These are phyloP conservation scores for Candida lessepsii DNA, from an alignment of 805 yeast species.

Conservation along the genomic window DNA sequence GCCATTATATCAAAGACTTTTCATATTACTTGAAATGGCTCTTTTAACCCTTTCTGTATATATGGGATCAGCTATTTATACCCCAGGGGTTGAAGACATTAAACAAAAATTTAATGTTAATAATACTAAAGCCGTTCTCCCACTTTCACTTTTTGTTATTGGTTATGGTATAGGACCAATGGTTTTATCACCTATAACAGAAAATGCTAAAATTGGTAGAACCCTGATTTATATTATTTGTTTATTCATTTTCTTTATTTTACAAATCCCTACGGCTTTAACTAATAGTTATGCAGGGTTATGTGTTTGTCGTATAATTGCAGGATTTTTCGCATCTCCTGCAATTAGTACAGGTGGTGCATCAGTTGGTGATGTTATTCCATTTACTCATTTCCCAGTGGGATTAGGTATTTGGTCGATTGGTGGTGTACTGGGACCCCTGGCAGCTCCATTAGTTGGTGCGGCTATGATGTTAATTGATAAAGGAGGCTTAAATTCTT, in stretches of 20 bases:
- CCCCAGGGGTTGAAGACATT: constrained; percentile 50
- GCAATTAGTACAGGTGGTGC: constrained; percentile 61
- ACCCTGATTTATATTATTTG: constrained; percentile 49
- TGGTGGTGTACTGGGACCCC: constrained; percentile 56
- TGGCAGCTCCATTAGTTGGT: constrained; percentile 57
- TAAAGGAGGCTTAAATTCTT: constrained; percentile 3
- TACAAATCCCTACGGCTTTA: constrained; percentile 60
- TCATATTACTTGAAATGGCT: constrained; percentile 30
- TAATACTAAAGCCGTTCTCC: constrained; percentile 46
- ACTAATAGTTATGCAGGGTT: constrained; percentile 51
- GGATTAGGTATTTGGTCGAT: constrained; percentile 53
- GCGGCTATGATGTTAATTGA: constrained; percentile 50
- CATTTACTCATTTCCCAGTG: constrained; percentile 42
- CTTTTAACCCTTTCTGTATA: constrained; percentile 34
- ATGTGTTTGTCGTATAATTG: constrained; percentile 49
- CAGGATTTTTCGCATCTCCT: constrained; percentile 58
- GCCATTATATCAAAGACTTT: constrained; percentile 41
- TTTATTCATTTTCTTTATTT: constrained; percentile 45
- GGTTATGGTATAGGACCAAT: constrained; percentile 67
- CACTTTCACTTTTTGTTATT: constrained; percentile 54
- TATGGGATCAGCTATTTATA: constrained; percentile 55
- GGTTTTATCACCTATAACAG: constrained; percentile 59
- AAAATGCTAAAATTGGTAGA: constrained; percentile 54
- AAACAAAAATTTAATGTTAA: constrained; percentile 40
- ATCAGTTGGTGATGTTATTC: constrained; percentile 49